phyloP scores from a whole-genome alignment of 208 protist genomes.

The Lotmaria passim region DNA sequence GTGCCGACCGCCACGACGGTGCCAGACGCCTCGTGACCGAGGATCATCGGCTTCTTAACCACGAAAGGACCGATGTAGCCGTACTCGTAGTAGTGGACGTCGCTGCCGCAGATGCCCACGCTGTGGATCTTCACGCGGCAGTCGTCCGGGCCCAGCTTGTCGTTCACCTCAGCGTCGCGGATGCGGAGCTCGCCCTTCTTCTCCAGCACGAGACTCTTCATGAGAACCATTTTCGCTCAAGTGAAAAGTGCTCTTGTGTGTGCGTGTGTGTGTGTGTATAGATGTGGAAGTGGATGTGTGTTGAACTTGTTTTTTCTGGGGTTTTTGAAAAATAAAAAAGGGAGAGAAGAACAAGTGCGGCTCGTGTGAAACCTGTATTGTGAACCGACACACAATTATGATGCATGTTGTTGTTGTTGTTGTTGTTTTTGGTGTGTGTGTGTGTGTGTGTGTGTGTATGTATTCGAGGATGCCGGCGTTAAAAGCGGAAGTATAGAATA shows the following conservation, averaged over 20 bases:
- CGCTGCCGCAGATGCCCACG: conserved; percentile 75
- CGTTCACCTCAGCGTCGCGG: conserved; percentile 55
- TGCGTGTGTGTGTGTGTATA: conserved; percentile 3
- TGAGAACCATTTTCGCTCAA: conserved; percentile 43
- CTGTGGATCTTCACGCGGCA: conserved; percentile 64
- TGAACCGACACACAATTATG: background rate
- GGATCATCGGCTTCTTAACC: conserved; percentile 64
- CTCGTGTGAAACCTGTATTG: too few species aligned
- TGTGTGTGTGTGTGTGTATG: too few species aligned
- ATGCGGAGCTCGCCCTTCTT: conserved; percentile 43
- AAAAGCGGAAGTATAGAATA: too few species aligned
- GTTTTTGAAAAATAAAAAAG: too few species aligned
- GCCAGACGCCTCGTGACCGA: conserved; percentile 72
- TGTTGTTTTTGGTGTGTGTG: too few species aligned
- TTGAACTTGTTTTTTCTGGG: too few species aligned
- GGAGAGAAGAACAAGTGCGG: too few species aligned
- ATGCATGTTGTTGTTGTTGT: background rate
- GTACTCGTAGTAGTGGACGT: conserved; percentile 75
- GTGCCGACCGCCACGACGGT: conserved; percentile 56
- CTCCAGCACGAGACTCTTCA: conserved; percentile 59
- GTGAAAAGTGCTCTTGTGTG: background rate
- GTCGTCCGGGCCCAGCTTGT: conserved; percentile 49
- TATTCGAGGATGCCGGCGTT: too few species aligned
- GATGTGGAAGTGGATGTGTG: background rate
- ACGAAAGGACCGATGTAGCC: conserved; percentile 63